Evolutionary conservation across 257 asterid genomes (phyloP), one percentile per base, ranked within the genome.

Genomic region (Echium plantagineum): DNA sequence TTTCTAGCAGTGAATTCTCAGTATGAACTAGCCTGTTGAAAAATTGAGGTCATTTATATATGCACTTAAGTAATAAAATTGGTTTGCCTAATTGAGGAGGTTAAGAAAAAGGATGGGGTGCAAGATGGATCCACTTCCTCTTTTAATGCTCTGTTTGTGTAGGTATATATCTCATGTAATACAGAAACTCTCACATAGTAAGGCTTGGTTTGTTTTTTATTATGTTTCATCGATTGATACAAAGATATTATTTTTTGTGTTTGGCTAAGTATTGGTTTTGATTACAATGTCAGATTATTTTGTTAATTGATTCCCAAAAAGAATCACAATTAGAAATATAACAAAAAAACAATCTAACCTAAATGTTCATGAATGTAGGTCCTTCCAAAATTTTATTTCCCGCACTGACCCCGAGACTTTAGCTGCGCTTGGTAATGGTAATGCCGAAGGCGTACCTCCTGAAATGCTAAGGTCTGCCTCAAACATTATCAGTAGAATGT

Each of bases 381-480:
- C 97, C 67, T 89, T 83, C 78, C 95, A 86, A 79, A 74, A 80
- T 69, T 81, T 84, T 69, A 81, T 89, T 70, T 86, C 96, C 59
- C 81, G 72, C 55, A 69, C 90, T 28, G 94, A 86, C 72, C 97
- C 97, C 12, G 86, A 84, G 70, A 82, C 94, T 24, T 74, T 83
- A 60, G 69, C 94, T 68, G 86, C 94, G 24, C 49, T 93, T 32
- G 77, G 78, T 81, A 87, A 90, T 62, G 95, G 94, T 60, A 77
- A 78, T 60, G 74, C 70, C 61, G 94, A 89, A 55, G 95, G 86
- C 17, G 65, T 93, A 62, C 73, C 97, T 60, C 96, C 96, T 48
- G 97, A 80, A 67, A 89, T 89, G 95, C 68, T 93, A 54, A 89
- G 78, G 81, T 76, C 94, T 5, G 95, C 97, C 56, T 81, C 95